Base-by-base conservation (phyloP, 176 grass and related monocot genomes). In the Musa troglodytarum region DNA sequence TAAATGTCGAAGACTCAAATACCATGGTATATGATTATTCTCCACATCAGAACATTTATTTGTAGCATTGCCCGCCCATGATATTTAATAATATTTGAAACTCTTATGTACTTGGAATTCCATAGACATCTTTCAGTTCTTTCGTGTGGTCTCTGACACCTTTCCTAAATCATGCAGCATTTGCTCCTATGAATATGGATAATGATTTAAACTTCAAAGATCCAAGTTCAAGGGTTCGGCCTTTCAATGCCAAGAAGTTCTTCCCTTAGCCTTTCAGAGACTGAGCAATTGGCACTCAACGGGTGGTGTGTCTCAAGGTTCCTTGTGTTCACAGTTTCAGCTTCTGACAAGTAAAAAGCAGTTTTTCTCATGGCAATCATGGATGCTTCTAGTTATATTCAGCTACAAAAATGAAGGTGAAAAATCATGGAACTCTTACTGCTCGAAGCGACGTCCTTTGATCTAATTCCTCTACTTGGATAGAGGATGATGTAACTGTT, bases 121-220 rank as follows among this genome's bases (percentile, higher is more conserved):
- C 51, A 29, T 8, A 43, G 13, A 74, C 52, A 24, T 15, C 9
- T 74, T 54, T 50, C 22, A 11, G 50, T 26, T 55, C 17, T 25
- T 53, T 68, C n/a, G 3, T 68, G 3, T 43, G 3, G 8, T 12
- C 9, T 43, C 65, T 56, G 51, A 26, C 22, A 29, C 10, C 10
- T 16, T 57, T 74, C 52, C 11, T 58, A 15, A 71, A 26, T 28
- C 13, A 79, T 90, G 73, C 78, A 90, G 88, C 84, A 54, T 87
- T 90, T 87, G 88, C 81, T 69, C 72, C 72, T 12, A 74, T 74
- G 52, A 28, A 74, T 29, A 74, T 19, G 51, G 21, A 17, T 34
- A 58, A 25, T 8, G 8, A 3, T 15, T 71, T 71, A 12, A 9
- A 29, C 12, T 28, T 53, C 19, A 20, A 15, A 15, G 52, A 28